Evolutionary conservation across 306 rosid species (phyloP), one percentile per base, ranked within the genome.

Genomic region (Astragalus membranaceus): DNA sequence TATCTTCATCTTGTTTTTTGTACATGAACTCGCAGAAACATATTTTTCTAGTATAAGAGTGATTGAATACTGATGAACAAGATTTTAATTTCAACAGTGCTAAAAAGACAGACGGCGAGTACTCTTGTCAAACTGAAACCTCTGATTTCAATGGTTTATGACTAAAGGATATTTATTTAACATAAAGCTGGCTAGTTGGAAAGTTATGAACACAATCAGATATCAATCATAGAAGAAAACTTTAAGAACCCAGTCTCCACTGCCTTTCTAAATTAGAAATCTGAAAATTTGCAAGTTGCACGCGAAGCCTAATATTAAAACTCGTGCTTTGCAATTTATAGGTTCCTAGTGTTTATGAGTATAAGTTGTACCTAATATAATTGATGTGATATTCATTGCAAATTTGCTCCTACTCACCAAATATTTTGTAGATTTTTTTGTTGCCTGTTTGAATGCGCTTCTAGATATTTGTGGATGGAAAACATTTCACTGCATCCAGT

Each of bases 221-320:
- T n/a, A 36, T 54, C 23, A 37, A 77, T n/a, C 70, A 10, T 63
- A 8, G 23, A 29, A 43, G 29, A 26, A 61, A 60, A 36, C 32
- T 66, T 11, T 8, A 5, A 66, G 14, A 65, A 29, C 39, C 47
- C 26, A 20, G 63, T 53, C 35, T n/a, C 54, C 58, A 51, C 33
- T 29, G 44, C 35, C 10, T 43, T 39, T 70, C 51, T 47, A 54
- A 71, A 58, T 51, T 77, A 55, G 64, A 64, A 56, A 23, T 65
- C 20, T 30, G 58, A 43, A 49, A 36, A 39, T 72, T 57, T 12
- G 66, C 59, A 47, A 66, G 70, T 59, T 73, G 32, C 23, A 11
- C 47, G 16, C 14, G 51, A 60, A 35, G 54, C 13, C 39, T 37
- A 33, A 67, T 26, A 52, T 58, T 7, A 44, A 51, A 42, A 59